Conservation (phyloP, 495 filamentous ascomycete species). For the Xylaria bambusicola region DNA sequence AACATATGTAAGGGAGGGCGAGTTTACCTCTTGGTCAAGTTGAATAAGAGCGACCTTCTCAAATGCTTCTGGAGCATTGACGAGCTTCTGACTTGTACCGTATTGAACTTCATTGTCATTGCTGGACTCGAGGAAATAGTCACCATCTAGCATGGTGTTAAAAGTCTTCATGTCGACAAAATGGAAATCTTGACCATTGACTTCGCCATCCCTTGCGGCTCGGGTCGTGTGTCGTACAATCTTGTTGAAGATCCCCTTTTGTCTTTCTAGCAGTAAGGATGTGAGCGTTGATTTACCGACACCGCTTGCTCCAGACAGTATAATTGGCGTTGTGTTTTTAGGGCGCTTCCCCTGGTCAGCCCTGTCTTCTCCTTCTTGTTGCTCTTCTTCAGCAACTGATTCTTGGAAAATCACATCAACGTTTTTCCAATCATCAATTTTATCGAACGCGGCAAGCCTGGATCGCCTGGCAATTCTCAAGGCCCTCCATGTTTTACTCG, state of each 20-base stretch:
- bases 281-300: slow-evolving; percentile 42
- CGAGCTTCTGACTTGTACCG: slow-evolving; percentile 48
- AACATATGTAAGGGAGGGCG: neutral
- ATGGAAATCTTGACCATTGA: slow-evolving; percentile 44
- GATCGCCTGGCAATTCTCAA: slow-evolving; percentile 73
- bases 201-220: slow-evolving; percentile 46
- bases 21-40: slow-evolving; percentile 56
- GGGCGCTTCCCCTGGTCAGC: slow-evolving; percentile 33
- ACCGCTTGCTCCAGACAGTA: slow-evolving; percentile 47
- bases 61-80: slow-evolving; percentile 46
- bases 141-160: slow-evolving; percentile 53
- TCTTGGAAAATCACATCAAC: slow-evolving; percentile 56
- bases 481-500: slow-evolving; percentile 86
- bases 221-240: slow-evolving; percentile 47
- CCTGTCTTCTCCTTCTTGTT: slow-evolving; percentile 26
- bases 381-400: slow-evolving; percentile 26
- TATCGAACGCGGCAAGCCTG: slow-evolving; percentile 77
- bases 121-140: slow-evolving; percentile 52
- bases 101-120: slow-evolving; percentile 44
- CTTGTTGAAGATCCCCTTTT: slow-evolving; percentile 43
- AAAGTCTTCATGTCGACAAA: slow-evolving; percentile 52
- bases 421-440: slow-evolving; percentile 79
- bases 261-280: slow-evolving; percentile 44
- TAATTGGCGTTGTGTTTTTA: slow-evolving; percentile 45
- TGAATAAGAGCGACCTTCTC: slow-evolving; percentile 56